A percentile compares a stretch with the other conserved stretches of the same genome.
Evolutionary conservation across 306 rosid species (phyloP).

Genomic region (Canavalia gladiata): DNA sequence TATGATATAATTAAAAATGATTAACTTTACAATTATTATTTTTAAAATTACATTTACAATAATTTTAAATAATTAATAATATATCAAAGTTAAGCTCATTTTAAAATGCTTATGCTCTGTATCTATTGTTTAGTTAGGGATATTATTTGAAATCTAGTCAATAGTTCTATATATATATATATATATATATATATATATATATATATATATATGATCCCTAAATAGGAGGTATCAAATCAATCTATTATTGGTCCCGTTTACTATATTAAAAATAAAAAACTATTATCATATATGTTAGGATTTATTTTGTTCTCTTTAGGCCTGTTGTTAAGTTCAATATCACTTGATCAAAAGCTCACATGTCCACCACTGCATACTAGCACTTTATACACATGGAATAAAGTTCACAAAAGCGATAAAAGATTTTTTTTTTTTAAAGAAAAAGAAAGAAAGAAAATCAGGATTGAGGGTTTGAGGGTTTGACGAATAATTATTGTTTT

Average conservation of each 20-base stretch:
- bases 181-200: too few relatives aligned
- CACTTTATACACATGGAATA: slow-evolving; percentile 19
- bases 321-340: not conserved
- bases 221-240: not conserved
- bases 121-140: too few relatives aligned
- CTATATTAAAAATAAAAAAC: not conserved
- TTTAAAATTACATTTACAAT: too few relatives aligned
- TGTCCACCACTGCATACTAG: not conserved
- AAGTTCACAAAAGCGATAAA: not conserved
- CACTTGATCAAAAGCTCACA: slow-evolving; percentile 18
- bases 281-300: not conserved
- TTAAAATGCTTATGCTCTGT: not conserved
- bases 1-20: too few relatives aligned
- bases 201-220: too few relatives aligned
- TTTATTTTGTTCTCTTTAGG: slow-evolving; percentile 12
- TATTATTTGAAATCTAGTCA: too few relatives aligned
- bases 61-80: too few relatives aligned
- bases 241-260: not conserved
- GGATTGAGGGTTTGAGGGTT: not conserved
- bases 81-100: too few relatives aligned
- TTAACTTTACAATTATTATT: too few relatives aligned
- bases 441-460: not conserved
- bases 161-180: too few relatives aligned
- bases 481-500: not conserved
- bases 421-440: not conserved